These are phyloP conservation scores for Pythium dissotocum DNA, from an alignment of 352 stramenopile genomes.

Conservation along the genomic window DNA sequence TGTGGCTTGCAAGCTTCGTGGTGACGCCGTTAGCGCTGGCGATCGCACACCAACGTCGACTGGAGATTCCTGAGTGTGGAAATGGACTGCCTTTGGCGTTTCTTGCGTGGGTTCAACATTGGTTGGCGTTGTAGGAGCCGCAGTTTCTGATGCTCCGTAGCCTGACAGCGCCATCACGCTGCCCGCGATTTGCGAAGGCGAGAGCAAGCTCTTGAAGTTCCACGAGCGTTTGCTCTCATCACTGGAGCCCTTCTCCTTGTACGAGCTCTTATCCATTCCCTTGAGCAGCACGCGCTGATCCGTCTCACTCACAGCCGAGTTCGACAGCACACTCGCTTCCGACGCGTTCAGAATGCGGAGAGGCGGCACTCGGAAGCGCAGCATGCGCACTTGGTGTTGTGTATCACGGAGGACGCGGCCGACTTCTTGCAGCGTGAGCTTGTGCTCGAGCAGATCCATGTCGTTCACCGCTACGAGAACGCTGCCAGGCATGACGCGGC, in stretches of 20 bases:
- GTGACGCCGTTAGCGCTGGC: constrained; percentile 24
- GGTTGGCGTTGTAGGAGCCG: neutral
- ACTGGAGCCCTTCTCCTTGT: constrained; percentile 23
- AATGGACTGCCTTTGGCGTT: neutral
- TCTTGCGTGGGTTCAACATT: neutral
- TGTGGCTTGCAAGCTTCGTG: constrained; percentile 7
- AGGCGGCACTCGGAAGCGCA: constrained; percentile 48
- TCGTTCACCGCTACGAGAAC: constrained; percentile 70
- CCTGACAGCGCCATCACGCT: constrained; percentile 21
- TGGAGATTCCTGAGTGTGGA: neutral
- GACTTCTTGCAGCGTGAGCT: constrained; percentile 45
- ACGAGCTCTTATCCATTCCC: constrained; percentile 25
- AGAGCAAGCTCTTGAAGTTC: constrained; percentile 27
- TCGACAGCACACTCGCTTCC: constrained; percentile 6
- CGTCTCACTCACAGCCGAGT: constrained; percentile 14
- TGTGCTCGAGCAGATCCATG: constrained; percentile 39
- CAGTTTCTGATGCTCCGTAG: neutral
- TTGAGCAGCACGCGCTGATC: constrained; percentile 31
- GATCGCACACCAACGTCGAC: constrained; percentile 13
- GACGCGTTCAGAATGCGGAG: constrained; percentile 1
- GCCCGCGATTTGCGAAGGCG: constrained; percentile 22
- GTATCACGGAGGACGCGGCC: constrained; percentile 53
- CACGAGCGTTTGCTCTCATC: constrained; percentile 16
- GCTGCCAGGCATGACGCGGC: constrained; percentile 40
- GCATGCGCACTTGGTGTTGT: constrained; percentile 35